Base-by-base conservation (phyloP, 192 early-diverging fungal species). In the Umbelopsis isabellina region DNA sequence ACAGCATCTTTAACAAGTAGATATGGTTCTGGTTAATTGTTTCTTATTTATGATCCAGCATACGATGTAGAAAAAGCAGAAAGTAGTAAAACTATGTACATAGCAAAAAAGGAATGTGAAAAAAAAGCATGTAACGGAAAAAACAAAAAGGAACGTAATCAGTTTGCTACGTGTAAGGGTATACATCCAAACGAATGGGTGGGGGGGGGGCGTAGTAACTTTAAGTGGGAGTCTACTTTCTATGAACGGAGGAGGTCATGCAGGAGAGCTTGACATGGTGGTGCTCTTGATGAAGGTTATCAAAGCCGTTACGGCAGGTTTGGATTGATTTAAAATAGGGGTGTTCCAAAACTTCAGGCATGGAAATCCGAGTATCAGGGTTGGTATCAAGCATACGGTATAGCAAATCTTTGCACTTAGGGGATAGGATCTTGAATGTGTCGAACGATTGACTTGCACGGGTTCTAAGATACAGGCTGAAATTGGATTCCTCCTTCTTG, bases 261-360 rank as follows among this genome's bases (percentile, higher is more conserved):
- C 55, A 61, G 55, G 55, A 61, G 55, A 33, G 55, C 27, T 33
- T 61, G 55, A 61, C 55, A 69, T 78, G 76, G 12, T 69, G 58
- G 27, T 78, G 76, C 37, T 25, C 48, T 12, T 67, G 22, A 21
- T 48, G 44, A 23, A 30, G 47, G 52, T 44, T 22, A 53, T 67
- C 75, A 37, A 71, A 55, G 25, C 47, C 65, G 13, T 70, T 46
- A 22, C 70, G 46, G 49, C 76, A 78, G 20, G 70, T 46, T 44
- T 52, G 47, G 49, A 78, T 78, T 8, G 71, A 73, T 67, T 70
- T 41, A 25, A 78, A 51, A 68, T 69, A 78, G 7, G 76, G 76
- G 45, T 78, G 50, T 21, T 55, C 33, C 22, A 78, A 46, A 44
- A 73, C 27, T 45, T 78, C 72, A 8, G 44, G 37, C 46, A 50